phyloP scores from a whole-genome alignment of 495 filamentous ascomycete species.

The Darksidea phi region DNA sequence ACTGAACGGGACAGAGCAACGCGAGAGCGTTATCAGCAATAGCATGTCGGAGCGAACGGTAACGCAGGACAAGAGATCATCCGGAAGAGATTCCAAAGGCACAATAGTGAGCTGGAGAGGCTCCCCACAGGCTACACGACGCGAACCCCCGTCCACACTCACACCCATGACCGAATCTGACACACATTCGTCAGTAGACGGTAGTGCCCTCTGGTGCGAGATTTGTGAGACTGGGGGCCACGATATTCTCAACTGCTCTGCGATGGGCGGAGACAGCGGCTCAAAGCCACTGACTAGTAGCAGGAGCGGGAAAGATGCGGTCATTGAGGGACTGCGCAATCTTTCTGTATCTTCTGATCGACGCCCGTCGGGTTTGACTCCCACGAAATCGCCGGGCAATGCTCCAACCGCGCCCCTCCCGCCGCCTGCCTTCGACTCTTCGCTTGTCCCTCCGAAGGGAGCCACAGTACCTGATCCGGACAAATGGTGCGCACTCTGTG shows the following conservation, averaged over 20 bases:
- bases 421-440: conserved; percentile 23
- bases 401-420: conserved; percentile 38
- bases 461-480: conserved; percentile 72
- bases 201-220: conserved; percentile 82
- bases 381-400: conserved; percentile 44
- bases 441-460: conserved; percentile 61
- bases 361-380: conserved; percentile 36
- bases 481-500: conserved; percentile 97
- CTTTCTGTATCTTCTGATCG: conserved; percentile 44
- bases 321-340: conserved; percentile 48
- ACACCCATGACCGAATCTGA: conserved; percentile 71
- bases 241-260: conserved; percentile 85
- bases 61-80: conserved; percentile 49
- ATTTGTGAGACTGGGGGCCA: conserved; percentile 93
- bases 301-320: conserved; percentile 48
- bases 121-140: conserved; percentile 19
- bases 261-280: conserved; percentile 27
- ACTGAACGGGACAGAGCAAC: conserved; percentile 27
- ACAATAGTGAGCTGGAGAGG: conserved; percentile 53
- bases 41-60: conserved; percentile 42
- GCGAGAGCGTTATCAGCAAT: conserved; percentile 54
- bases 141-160: conserved; percentile 30
- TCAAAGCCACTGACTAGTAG: conserved; percentile 16
- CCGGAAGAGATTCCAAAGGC: conserved; percentile 58
- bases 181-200: conserved; percentile 69